A percentile compares a stretch with the other conserved stretches of the same genome.
Conservation (phyloP, 768 basidiomycete genomes). For the Panellus pusillus region DNA sequence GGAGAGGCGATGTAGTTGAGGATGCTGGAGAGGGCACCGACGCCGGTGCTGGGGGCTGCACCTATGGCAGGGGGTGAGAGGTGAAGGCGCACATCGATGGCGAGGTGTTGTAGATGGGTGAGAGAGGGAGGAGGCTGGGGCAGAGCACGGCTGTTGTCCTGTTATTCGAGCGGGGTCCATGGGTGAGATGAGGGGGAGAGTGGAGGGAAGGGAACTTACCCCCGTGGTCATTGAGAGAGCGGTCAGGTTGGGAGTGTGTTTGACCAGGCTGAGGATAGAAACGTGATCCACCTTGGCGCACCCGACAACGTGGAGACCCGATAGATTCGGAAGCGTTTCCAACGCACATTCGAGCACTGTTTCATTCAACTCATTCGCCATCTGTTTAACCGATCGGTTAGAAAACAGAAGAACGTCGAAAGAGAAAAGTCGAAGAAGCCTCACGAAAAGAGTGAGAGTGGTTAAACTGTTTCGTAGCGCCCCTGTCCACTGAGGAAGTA, state of each 20-base stretch:
- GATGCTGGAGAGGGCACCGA: no score
- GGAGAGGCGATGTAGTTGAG: no score
- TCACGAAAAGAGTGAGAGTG: no score
- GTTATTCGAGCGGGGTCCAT: slow-evolving; percentile 4
- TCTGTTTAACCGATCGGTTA: no score
- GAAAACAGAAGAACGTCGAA: no score
- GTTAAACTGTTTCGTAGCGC: no score
- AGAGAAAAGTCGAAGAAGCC: no score
- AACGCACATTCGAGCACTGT: slow-evolving; percentile 49
- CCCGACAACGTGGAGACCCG: slow-evolving; percentile 58
- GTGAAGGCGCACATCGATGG: slow-evolving; percentile 47
- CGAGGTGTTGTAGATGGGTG: slow-evolving; percentile 47
- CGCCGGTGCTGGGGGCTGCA: no score
- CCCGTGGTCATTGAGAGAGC: slow-evolving; percentile 65
- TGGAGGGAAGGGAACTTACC: slow-evolving; percentile 42
- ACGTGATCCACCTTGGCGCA: slow-evolving; percentile 60
- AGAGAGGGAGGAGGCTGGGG: slow-evolving; percentile 34
- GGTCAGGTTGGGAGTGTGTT: no score
- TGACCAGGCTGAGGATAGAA: no score
- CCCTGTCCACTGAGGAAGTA: slow-evolving; percentile 57
- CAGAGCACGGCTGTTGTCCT: slow-evolving; percentile 38
- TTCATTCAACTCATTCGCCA: slow-evolving; percentile 55
- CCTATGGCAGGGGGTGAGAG: no score
- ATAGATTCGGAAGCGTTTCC: slow-evolving; percentile 49
- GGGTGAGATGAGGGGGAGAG: background rate